These are phyloP conservation scores for Tuber microsphaerosporum DNA, from an alignment of 495 filamentous ascomycete species.

Conservation along the genomic window DNA sequence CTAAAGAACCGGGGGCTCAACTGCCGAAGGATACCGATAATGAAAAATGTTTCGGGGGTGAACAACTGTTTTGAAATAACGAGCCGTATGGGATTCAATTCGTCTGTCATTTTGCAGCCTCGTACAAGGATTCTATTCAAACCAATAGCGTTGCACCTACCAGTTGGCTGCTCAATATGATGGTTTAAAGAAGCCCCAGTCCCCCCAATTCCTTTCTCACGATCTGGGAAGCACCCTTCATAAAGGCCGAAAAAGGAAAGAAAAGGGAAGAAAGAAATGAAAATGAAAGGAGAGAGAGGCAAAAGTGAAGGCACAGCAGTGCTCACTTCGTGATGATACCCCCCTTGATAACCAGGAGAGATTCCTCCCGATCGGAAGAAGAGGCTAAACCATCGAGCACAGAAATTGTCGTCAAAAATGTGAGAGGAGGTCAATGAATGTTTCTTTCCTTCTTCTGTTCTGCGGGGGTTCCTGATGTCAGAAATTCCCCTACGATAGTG, in stretches of 20 bases:
- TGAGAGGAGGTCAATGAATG: neutral
- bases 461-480: neutral
- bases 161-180: neutral
- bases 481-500: neutral
- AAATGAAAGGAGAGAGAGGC: neutral
- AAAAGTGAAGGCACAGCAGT: neutral
- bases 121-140: neutral
- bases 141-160: neutral
- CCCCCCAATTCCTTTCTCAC: neutral
- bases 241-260: neutral
- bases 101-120: neutral
- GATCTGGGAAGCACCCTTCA: neutral
- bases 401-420: neutral
- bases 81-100: neutral
- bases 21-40: neutral
- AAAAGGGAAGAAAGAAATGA: neutral
- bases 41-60: slow-evolving; percentile 3
- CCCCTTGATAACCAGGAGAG: neutral
- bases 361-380: neutral
- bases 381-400: neutral
- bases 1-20: neutral
- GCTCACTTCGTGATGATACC: neutral
- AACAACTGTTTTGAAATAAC: slow-evolving; percentile 1
- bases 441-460: neutral
- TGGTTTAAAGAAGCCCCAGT: neutral